Conservation (phyloP, 1,139 yeast genomes). For the Fermentozyma sake region DNA sequence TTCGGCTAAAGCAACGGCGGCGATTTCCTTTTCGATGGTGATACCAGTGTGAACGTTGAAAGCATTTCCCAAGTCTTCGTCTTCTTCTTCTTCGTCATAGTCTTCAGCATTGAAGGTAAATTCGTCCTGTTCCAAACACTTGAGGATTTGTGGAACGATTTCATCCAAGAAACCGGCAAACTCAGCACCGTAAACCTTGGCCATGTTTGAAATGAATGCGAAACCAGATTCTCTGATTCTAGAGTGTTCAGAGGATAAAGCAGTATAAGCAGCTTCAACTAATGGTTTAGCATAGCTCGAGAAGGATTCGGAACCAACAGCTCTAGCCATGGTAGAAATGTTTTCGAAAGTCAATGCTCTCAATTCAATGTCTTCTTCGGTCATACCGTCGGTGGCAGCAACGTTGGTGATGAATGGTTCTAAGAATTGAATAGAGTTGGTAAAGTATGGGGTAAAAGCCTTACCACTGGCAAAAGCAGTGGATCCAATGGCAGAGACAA, state of each 20-base stretch:
- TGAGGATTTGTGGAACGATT: conserved; percentile 78
- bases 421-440: conserved; percentile 70
- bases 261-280: conserved; percentile 81
- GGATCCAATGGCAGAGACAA: conserved; percentile 95
- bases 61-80: conserved; percentile 64
- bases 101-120: conserved; percentile 49
- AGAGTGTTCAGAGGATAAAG: conserved; percentile 72
- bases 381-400: conserved; percentile 62
- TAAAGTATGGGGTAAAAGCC: conserved; percentile 80
- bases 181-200: conserved; percentile 88
- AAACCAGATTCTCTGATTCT: conserved; percentile 93
- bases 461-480: conserved; percentile 95
- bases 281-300: conserved; percentile 83
- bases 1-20: conserved; percentile 89
- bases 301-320: conserved; percentile 89
- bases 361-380: conserved; percentile 77
- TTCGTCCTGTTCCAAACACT: conserved; percentile 81
- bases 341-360: conserved; percentile 92
- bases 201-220: conserved; percentile 91
- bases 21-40: conserved; percentile 94
- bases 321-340: conserved; percentile 91
- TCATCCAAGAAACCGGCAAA: conserved; percentile 82
- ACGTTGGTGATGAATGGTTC: conserved; percentile 73
- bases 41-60: conserved; percentile 90
- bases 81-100: conserved; percentile 45